These are phyloP conservation scores for Dothidotthia symphoricarpi DNA, from an alignment of 2,329 filamentous ascomycete species.

Conservation along the genomic window DNA sequence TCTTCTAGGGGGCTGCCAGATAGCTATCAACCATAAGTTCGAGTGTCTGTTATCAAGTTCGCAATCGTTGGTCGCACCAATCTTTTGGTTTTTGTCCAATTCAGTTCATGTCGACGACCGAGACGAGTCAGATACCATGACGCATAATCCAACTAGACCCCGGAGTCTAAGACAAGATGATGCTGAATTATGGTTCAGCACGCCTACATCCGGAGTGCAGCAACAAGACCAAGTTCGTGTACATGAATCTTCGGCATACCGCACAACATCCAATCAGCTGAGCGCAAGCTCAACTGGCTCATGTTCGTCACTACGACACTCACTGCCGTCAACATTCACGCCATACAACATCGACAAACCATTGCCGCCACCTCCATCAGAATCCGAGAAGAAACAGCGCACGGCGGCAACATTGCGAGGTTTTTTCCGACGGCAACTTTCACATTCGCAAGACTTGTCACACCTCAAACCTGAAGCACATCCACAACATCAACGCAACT, in stretches of 20 bases:
- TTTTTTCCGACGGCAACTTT: constrained; percentile 27
- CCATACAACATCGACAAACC: constrained; percentile 30
- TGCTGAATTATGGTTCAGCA: constrained; percentile 34
- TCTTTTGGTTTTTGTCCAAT: constrained; percentile 18
- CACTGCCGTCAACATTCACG: constrained; percentile 22
- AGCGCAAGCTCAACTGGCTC: constrained; percentile 17
- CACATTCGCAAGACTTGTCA: constrained; percentile 16
- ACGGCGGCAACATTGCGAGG: constrained; percentile 26
- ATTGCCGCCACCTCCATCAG: constrained; percentile 28
- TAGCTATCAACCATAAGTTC: neutral
- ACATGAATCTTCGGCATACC: constrained; percentile 30
- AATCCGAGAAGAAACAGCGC: constrained; percentile 22
- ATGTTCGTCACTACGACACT: constrained; percentile 7
- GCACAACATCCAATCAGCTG: constrained; percentile 25
- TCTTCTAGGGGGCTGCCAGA: constrained; percentile 34
- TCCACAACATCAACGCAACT: constrained; percentile 19
- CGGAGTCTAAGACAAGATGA: constrained; percentile 17
- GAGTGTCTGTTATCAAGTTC: too few relatives aligned
- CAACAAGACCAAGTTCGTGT: constrained; percentile 11
- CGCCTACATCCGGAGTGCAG: constrained; percentile 19
- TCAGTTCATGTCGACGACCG: constrained; percentile 11
- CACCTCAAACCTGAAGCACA: constrained; percentile 3
- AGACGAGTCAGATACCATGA: constrained; percentile 21
- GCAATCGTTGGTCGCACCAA: constrained; percentile 13
- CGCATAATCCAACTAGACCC: constrained; percentile 13